Evolutionary conservation across 805 yeast genomes (phyloP).

Genomic region (Clavispora santaluciae): DNA sequence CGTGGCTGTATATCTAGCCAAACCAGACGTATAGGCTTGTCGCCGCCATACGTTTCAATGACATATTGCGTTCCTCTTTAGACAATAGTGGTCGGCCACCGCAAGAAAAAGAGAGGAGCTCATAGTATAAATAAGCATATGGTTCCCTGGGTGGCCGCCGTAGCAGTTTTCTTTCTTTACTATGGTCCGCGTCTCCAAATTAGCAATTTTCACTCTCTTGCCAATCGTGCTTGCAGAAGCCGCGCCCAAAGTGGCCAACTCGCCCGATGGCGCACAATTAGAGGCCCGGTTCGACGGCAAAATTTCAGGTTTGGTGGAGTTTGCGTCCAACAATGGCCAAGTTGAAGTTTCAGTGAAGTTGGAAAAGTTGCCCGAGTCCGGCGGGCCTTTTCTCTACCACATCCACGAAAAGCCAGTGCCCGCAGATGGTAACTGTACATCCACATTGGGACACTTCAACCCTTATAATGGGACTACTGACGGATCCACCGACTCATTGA

Average conservation of each 20-base stretch:
- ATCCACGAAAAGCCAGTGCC: constrained; percentile 37
- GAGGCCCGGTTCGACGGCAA: constrained; percentile 20
- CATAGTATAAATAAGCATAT: background rate
- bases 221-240: constrained; percentile 15
- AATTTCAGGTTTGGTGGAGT: constrained; percentile 27
- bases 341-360: constrained; percentile 30
- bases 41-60: background rate
- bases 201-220: constrained; percentile 6
- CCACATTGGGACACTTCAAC: constrained; percentile 32
- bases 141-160: too few species aligned
- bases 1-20: too few species aligned
- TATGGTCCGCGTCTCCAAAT: background rate
- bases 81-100: constrained; percentile 7
- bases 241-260: constrained; percentile 26
- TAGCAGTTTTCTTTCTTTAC: background rate
- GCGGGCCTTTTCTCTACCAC: constrained; percentile 40
- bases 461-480: constrained; percentile 32
- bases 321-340: constrained; percentile 27
- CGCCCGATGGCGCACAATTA: constrained; percentile 24
- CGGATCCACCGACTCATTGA: constrained; percentile 19
- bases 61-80: background rate
- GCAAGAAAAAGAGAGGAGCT: background rate
- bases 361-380: constrained; percentile 26
- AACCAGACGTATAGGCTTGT: background rate
- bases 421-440: constrained; percentile 27